phyloP scores from a whole-genome alignment of 768 basidiomycete genomes.

The Baorangia bicolor region DNA sequence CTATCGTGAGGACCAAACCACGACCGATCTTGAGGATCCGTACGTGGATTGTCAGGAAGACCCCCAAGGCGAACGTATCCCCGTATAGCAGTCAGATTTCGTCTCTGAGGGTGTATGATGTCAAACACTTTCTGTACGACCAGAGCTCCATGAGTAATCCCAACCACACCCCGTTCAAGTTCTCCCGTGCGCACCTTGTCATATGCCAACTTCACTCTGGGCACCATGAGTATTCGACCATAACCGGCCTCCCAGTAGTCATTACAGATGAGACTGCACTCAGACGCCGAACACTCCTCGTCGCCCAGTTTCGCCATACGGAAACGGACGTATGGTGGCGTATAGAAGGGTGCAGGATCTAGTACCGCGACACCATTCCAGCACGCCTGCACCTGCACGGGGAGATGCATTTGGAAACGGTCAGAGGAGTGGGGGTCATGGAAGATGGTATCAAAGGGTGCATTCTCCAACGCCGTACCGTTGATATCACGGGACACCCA shows the following conservation, averaged over 20 bases:
- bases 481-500: conserved; percentile 99
- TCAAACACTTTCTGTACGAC: conserved; percentile 82
- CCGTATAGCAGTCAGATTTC: conserved; percentile 94
- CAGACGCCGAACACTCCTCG: conserved; percentile 90
- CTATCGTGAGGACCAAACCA: conserved; percentile 99
- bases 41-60: conserved; percentile 91
- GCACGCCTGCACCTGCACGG: conserved; percentile 95
- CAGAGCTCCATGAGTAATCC: conserved; percentile 3
- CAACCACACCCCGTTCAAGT: neutral
- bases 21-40: conserved; percentile 94
- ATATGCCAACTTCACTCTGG: conserved; percentile 94
- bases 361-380: conserved; percentile 98
- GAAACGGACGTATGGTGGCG: conserved; percentile 87
- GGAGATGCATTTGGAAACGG: conserved; percentile 89
- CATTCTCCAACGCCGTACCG: conserved; percentile 96
- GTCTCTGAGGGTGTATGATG: conserved; percentile 86
- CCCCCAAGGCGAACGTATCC: conserved; percentile 96
- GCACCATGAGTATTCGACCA: conserved; percentile 97
- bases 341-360: conserved; percentile 95
- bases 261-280: conserved; percentile 97
- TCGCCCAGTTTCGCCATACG: conserved; percentile 90
- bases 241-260: conserved; percentile 98
- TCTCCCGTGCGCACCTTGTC: conserved; percentile 60
- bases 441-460: conserved; percentile 93
- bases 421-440: conserved; percentile 73